Percentiles rank a stretch among this genome's conserved stretches.
These are phyloP conservation scores for Populus tremula DNA, from an alignment of 345 rosid genomes.

Conservation along the genomic window DNA sequence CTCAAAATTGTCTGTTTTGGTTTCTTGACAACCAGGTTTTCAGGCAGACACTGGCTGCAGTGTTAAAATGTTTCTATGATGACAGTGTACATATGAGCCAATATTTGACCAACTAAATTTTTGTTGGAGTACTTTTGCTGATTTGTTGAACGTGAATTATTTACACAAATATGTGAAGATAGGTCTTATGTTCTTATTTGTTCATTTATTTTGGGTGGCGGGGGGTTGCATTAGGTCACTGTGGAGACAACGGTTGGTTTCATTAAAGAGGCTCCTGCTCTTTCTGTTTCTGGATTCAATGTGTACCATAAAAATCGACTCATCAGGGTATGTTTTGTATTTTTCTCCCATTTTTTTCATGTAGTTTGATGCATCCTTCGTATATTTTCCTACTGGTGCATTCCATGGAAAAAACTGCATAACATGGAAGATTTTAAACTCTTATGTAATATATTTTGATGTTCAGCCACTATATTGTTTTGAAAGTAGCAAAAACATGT, in stretches of 20 bases:
- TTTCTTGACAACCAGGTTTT: background rate
- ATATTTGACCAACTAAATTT: background rate
- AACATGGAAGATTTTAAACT: background rate
- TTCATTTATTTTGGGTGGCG: conserved; percentile 11
- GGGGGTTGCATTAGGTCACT: conserved; percentile 36
- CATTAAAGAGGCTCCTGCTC: conserved; percentile 61
- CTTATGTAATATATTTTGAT: background rate
- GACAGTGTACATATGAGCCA: background rate
- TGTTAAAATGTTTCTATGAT: background rate
- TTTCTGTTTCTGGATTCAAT: conserved; percentile 59
- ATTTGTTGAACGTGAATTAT: background rate
- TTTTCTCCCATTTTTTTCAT: background rate
- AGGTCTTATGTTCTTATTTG: background rate
- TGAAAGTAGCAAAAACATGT: background rate
- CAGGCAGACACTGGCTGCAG: background rate
- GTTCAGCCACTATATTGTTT: background rate
- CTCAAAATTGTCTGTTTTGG: background rate
- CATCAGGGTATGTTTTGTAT: conserved; percentile 58
- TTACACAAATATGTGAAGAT: background rate
- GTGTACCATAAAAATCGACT: conserved; percentile 95
- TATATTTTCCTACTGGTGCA: background rate
- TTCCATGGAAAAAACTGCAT: background rate
- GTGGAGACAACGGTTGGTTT: conserved; percentile 77
- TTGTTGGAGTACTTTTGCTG: background rate
- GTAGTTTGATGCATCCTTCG: background rate